Conservation (phyloP, 1,139 yeast species). For the Magnusiomyces tetraspermus region DNA sequence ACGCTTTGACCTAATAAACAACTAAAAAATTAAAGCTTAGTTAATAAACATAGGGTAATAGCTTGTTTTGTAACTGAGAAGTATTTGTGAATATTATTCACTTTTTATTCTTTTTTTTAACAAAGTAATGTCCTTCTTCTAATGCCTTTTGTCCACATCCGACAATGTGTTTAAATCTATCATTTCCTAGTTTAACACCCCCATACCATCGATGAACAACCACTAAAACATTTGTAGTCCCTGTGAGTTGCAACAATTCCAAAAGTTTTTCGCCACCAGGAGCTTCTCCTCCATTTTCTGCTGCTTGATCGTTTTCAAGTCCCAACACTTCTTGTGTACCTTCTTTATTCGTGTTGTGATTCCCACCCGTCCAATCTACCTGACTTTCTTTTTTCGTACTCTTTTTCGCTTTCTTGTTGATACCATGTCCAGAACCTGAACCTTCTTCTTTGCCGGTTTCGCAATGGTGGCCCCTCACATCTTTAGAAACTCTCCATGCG, state of each 20-base stretch:
- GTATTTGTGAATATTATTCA: neutral
- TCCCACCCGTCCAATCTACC: neutral
- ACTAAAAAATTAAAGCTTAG: too few relatives aligned
- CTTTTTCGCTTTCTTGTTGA: neutral
- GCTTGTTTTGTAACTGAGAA: too few relatives aligned
- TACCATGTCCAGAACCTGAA: neutral
- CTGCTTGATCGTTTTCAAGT: constrained; percentile 14
- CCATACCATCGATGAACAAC: constrained; percentile 89
- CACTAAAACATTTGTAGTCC: constrained; percentile 72
- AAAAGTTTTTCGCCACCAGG: constrained; percentile 76
- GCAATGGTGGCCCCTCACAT: neutral
- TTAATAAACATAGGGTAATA: too few relatives aligned
- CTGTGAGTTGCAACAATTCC: constrained; percentile 53
- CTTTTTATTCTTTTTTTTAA: constrained; percentile 7
- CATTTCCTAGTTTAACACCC: constrained; percentile 81
- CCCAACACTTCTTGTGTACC: neutral
- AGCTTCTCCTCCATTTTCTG: constrained; percentile 75
- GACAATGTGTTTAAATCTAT: constrained; percentile 72
- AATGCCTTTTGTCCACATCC: constrained; percentile 74
- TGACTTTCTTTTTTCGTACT: neutral
- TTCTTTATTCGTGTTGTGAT: neutral
- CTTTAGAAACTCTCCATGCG: constrained; percentile 56
- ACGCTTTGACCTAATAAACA: too few relatives aligned
- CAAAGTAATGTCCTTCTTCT: constrained; percentile 43
- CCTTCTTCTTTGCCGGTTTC: neutral